Evolutionary conservation across 179 eudicot species (phyloP), one percentile per base, ranked within the genome.

Genomic region (Drosera spatulata): DNA sequence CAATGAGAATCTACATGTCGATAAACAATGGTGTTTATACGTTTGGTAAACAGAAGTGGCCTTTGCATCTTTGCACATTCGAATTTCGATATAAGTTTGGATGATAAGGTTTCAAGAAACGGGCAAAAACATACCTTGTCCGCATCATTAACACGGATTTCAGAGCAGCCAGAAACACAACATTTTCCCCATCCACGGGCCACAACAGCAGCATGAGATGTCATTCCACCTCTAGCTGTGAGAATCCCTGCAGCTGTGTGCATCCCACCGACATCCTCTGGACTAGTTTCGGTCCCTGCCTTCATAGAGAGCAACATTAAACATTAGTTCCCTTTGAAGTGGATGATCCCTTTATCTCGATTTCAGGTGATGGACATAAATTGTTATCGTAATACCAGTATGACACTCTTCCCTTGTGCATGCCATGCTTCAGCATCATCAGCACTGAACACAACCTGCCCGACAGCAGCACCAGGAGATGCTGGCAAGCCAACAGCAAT

Each of bases 181-280:
- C 99, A 93, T 70, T 93, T 93, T 41, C 99, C 99, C 99, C 99
- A 89, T 0, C 99, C 99, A 69, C 99, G 99, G 53, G 99, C 99
- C 59, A 93, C 97, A 3, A 93, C 99, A 56, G 99, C 99, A 55
- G 99, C 99, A 67, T 93, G 99, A 63, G 99, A 93, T 10, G 99
- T 93, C 95, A 93, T 93, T 64, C 99, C 99, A 68, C 99, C 97
- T 63, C 96, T 71, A 13, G 95, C 99, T 4, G 99, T 93, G 79
- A 93, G 75, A 33, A 93, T 86, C 45, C 99, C 99, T n/a, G 73
- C 72, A 59, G 99, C 99, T 2, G 87, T 93, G 57, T 93, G 99
- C 99, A 93, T 93, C 41, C 99, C 99, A 6, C 99, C 99, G 47
- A 93, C 88, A 66, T 93, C 99, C 73, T 93, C 99, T 50, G 99